phyloP scores from a whole-genome alignment of 2,329 filamentous ascomycete species.

The Ophiosphaerella narmari region DNA sequence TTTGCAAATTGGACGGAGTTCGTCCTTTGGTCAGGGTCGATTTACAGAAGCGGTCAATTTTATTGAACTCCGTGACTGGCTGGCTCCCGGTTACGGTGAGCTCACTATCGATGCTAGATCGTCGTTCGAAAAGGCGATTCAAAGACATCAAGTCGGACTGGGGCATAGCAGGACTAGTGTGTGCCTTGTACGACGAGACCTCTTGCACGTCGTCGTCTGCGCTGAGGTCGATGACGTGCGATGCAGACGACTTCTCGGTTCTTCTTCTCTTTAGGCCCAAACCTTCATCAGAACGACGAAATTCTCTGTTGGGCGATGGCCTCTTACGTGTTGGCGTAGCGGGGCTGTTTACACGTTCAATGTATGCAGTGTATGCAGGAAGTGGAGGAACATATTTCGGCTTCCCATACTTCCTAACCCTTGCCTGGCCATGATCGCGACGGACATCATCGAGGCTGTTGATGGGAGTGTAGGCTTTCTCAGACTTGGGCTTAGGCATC shows the following conservation, averaged over 20 bases:
- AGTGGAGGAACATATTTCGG: conserved; percentile 1
- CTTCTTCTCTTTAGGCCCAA: conserved; percentile 26
- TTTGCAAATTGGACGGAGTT: not conserved
- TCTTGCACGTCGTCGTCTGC: conserved; percentile 17
- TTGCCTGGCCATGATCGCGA: not conserved
- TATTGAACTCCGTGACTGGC: conserved; percentile 23
- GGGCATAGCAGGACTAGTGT: not conserved
- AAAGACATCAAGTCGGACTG: not conserved
- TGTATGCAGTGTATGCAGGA: not conserved
- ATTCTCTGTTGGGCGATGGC: not conserved
- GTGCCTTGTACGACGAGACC: not conserved
- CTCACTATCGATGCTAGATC: conserved; percentile 10
- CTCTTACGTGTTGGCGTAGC: conserved; percentile 1
- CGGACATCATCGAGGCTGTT: conserved; percentile 6
- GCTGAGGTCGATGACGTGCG: conserved; percentile 13
- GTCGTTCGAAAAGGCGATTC: conserved; percentile 14
- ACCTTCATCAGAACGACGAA: not conserved
- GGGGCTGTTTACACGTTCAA: not conserved
- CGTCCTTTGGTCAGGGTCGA: conserved; percentile 18
- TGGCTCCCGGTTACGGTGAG: not conserved
- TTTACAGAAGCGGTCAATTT: conserved; percentile 10
- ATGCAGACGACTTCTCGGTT: conserved; percentile 4
- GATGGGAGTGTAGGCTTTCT: not conserved
- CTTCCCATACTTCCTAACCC: conserved; percentile 18
- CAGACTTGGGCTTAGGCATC: conserved; percentile 10